These are phyloP conservation scores for Diaporthe batatas DNA, from an alignment of 2,329 filamentous ascomycete species.

Conservation along the genomic window DNA sequence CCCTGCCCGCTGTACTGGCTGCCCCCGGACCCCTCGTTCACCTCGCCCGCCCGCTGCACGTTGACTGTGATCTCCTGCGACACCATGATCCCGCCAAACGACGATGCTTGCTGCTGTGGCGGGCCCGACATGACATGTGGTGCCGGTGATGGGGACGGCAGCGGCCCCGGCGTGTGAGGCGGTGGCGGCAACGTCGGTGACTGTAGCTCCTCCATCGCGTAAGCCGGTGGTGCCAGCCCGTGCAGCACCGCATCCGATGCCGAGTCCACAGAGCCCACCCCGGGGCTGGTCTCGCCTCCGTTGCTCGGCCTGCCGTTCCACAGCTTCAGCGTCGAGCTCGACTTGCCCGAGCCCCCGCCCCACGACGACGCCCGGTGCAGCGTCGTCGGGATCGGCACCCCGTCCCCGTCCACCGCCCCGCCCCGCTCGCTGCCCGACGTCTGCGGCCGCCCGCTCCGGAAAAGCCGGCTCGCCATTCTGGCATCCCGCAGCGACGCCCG, in stretches of 20 bases:
- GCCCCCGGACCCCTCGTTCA: constrained; percentile 45
- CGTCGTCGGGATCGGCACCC: constrained; percentile 48
- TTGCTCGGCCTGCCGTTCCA: constrained; percentile 47
- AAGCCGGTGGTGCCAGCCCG: constrained; percentile 39
- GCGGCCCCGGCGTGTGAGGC: constrained; percentile 16
- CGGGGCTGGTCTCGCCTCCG: constrained; percentile 40
- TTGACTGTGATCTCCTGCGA: constrained; percentile 73
- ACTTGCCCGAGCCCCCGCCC: constrained; percentile 47
- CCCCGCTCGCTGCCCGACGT: constrained; percentile 36
- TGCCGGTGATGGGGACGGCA: constrained; percentile 12
- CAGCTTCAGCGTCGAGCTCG: constrained; percentile 52
- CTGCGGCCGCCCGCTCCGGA: constrained; percentile 37
- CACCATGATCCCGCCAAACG: constrained; percentile 71
- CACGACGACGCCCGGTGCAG: constrained; percentile 45
- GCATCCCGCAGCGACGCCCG: constrained; percentile 32
- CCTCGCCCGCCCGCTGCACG: constrained; percentile 48
- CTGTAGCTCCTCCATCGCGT: constrained; percentile 33
- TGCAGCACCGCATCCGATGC: constrained; percentile 40
- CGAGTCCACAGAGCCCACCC: constrained; percentile 36
- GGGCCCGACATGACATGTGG: constrained; percentile 26
- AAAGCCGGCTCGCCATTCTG: constrained; percentile 29
- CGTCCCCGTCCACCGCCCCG: constrained; percentile 48
- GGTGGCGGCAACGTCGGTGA: constrained; percentile 22
- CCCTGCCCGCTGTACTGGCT: constrained; percentile 44
- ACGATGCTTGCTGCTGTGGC: constrained; percentile 39